phyloP scores from a whole-genome alignment of 1,284 basidiomycete genomes.

The Thecaphora frezii region DNA sequence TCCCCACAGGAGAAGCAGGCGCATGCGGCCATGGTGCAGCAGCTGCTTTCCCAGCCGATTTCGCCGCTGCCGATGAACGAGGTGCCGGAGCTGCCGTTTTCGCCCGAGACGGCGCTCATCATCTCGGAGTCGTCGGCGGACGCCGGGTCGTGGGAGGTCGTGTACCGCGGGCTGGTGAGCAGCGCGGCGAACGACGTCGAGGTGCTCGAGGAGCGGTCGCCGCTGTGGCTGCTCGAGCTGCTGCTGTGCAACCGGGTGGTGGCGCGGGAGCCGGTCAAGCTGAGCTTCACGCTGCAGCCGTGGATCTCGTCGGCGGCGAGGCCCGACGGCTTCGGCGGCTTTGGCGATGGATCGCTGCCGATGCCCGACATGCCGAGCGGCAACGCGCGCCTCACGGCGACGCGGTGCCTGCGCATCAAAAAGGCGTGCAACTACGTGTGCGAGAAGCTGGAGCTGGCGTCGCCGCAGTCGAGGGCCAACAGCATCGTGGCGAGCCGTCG shows the following conservation, averaged over 20 bases:
- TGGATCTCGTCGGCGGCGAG: slow-evolving; percentile 58
- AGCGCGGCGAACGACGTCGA: slow-evolving; percentile 69
- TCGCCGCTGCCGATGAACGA: slow-evolving; percentile 73
- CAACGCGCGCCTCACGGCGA: slow-evolving; percentile 84
- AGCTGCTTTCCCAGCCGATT: slow-evolving; percentile 70
- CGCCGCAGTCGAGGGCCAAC: slow-evolving; percentile 10
- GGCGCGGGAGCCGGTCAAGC: slow-evolving; percentile 26
- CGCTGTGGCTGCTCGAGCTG: slow-evolving; percentile 86
- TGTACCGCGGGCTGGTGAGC: slow-evolving; percentile 72
- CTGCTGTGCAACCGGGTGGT: slow-evolving; percentile 64
- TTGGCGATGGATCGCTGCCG: slow-evolving; percentile 10
- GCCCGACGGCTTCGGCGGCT: slow-evolving; percentile 27
- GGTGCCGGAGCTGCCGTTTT: slow-evolving; percentile 70
- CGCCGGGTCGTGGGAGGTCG: slow-evolving; percentile 72
- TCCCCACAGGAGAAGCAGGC: slow-evolving; percentile 3
- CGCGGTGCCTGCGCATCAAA: slow-evolving; percentile 76
- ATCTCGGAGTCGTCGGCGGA: slow-evolving; percentile 79
- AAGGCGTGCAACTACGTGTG: slow-evolving; percentile 84
- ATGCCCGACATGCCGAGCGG: slow-evolving; percentile 61
- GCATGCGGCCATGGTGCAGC: slow-evolving; percentile 62
- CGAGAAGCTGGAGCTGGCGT: slow-evolving; percentile 74
- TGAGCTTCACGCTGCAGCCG: slow-evolving; percentile 81
- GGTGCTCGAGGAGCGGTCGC: slow-evolving; percentile 75
- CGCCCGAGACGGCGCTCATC: slow-evolving; percentile 70
- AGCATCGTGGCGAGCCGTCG: slow-evolving; percentile 34